Evolutionary conservation across 306 rosid genomes (phyloP).

Genomic region (Echinosophora koreensis): DNA sequence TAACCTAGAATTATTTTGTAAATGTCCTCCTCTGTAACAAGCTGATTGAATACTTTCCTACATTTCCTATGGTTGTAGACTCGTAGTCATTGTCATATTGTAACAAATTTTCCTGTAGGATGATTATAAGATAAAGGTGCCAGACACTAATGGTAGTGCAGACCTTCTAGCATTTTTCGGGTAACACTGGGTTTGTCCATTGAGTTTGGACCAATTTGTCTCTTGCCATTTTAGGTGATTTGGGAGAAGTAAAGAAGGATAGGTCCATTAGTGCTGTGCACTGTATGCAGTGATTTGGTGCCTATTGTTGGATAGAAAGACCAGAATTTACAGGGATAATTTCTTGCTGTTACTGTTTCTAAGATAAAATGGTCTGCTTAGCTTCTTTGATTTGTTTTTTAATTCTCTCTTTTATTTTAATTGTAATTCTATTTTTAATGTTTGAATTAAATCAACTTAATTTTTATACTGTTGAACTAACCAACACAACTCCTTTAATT

Average conservation of each 20-base stretch:
- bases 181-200: neutral
- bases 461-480: neutral
- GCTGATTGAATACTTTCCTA: neutral
- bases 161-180: neutral
- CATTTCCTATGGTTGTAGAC: neutral
- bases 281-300: neutral
- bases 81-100: neutral
- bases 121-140: neutral
- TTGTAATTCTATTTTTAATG: neutral
- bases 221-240: neutral
- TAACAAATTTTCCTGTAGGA: neutral
- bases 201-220: slow-evolving; percentile 1
- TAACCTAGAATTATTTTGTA: slow-evolving; percentile 1
- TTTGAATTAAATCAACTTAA: neutral
- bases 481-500: no score
- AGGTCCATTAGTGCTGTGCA: neutral
- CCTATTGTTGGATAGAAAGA: neutral
- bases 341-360: neutral
- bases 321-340: neutral
- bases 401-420: neutral
- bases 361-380: slow-evolving; percentile 8
- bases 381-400: neutral
- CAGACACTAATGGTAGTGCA: neutral
- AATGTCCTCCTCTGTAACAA: neutral
- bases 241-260: neutral